Evolutionary conservation across 2,329 filamentous ascomycete genomes (phyloP).

Genomic region (Cordyceps fumosorosea): DNA sequence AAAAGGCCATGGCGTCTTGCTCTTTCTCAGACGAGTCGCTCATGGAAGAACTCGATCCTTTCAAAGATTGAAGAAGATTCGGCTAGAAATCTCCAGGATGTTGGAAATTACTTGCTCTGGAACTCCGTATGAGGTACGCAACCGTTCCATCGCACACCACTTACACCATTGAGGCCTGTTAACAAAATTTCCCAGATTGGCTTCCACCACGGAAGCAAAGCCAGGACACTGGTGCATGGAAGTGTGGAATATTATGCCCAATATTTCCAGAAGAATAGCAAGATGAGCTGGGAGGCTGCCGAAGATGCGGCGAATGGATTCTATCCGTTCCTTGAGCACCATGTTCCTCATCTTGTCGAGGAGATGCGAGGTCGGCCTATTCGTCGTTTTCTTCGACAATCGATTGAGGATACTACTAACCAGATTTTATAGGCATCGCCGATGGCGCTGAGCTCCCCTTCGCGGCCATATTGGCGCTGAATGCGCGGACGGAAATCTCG

Average conservation of each 20-base stretch:
- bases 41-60: too few relatives aligned
- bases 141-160: not conserved
- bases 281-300: slow-evolving; percentile 2
- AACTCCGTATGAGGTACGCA: slow-evolving; percentile 7
- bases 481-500: too few relatives aligned
- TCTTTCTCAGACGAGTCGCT: too few relatives aligned
- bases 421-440: too few relatives aligned
- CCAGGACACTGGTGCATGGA: not conserved
- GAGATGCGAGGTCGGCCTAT: not conserved
- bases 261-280: not conserved
- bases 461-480: too few relatives aligned
- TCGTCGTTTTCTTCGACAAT: not conserved
- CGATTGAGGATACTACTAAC: too few relatives aligned
- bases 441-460: too few relatives aligned
- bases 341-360: not conserved
- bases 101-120: not conserved
- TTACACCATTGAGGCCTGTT: not conserved
- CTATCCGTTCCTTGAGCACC: not conserved
- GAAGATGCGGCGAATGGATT: not conserved
- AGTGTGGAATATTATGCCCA: slow-evolving; percentile 1
- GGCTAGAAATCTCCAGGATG: not conserved
- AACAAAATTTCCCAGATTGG: not conserved
- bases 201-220: not conserved
- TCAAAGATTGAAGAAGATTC: not conserved
- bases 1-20: not conserved